phyloP scores from a whole-genome alignment of 2,329 filamentous ascomycete genomes.

The Aspergillus ruber region DNA sequence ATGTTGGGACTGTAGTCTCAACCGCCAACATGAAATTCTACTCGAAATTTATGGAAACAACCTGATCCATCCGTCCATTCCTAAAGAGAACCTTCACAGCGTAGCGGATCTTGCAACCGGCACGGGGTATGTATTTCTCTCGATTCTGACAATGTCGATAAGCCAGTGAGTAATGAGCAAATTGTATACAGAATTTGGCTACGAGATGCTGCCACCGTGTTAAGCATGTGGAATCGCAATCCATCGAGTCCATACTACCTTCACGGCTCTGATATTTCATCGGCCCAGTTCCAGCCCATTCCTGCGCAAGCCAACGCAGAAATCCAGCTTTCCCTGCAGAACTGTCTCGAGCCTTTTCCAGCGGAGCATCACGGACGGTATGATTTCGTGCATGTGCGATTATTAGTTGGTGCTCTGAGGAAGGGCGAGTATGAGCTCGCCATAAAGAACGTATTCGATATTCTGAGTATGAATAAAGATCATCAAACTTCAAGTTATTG shows the following conservation, averaged over 20 bases:
- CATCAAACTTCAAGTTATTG: neutral
- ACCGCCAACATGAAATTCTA: conserved; percentile 20
- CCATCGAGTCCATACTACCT: conserved; percentile 5
- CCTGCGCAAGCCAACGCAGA: conserved; percentile 1
- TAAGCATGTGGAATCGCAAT: conserved; percentile 1
- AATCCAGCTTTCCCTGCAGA: conserved; percentile 16
- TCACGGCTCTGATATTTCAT: conserved; percentile 28
- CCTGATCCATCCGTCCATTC: conserved; percentile 21
- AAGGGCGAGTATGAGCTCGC: conserved; percentile 13
- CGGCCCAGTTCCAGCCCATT: conserved; percentile 18
- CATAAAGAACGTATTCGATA: conserved; percentile 18
- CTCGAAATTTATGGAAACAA: conserved; percentile 13
- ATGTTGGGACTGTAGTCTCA: conserved; percentile 10
- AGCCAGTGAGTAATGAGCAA: neutral
- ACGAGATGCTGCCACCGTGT: neutral
- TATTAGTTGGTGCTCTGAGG: conserved; percentile 21
- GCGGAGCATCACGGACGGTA: conserved; percentile 20
- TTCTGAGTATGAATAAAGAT: conserved; percentile 19
- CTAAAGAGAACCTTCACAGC: conserved; percentile 7
- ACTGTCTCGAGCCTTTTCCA: conserved; percentile 21
- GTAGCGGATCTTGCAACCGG: conserved; percentile 25
- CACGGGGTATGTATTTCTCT: conserved; percentile 16
- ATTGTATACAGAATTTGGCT: conserved; percentile 19
- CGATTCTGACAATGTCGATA: neutral
- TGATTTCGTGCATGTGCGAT: conserved; percentile 25